Evolutionary conservation across 768 basidiomycete species (phyloP), one percentile per base, ranked within the genome.

Genomic region (Tulasnella sp.): DNA sequence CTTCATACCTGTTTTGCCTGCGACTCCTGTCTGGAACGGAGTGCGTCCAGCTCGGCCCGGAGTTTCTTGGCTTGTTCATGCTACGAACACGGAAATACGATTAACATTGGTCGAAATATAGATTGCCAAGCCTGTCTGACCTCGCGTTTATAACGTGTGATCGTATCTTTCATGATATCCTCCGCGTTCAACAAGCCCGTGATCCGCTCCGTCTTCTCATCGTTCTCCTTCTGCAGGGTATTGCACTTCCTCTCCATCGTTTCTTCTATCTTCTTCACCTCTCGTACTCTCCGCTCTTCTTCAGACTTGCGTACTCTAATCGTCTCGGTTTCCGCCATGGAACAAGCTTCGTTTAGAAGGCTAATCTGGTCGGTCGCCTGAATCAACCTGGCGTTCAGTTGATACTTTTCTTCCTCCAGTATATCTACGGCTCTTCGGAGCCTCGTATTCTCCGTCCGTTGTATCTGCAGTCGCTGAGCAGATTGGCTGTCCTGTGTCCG

Each of bases 51-150:
- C 38, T 40, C 44, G 38, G 72, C 72, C n/a, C 38, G 39, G 4
- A 40, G 72, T 18, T 74, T 46, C 38, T 74, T 39, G 38, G 72
- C 44, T 74, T 74, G 39, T 74, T 74, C 44, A 12, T 46, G 72
- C 72, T 74, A 36, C 24, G 18, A 74, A 73, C 31, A n/a, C n/a
- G 19, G 6, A 68, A 14, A 68, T 31, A 31, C 6, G 34, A 34
- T 34, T 21, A 38, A 21, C 21, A 38, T 24, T 2, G 0, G 44
- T 42, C 0, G 38, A 3, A 1, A 19, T 34, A 39, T 40, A 39
- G 3, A n/a, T 3, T 42, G 1, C 34, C 14, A 9, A 38, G 24
- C 14, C 42, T 7, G 27, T 27, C 72, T 40, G 19, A 68, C 62
- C 62, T 68, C 62, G 1, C 62, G 62, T 12, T 68, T 68, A 34